phyloP scores from a whole-genome alignment of 2,329 filamentous ascomycete genomes.

The Pleochaeta shiraiana region DNA sequence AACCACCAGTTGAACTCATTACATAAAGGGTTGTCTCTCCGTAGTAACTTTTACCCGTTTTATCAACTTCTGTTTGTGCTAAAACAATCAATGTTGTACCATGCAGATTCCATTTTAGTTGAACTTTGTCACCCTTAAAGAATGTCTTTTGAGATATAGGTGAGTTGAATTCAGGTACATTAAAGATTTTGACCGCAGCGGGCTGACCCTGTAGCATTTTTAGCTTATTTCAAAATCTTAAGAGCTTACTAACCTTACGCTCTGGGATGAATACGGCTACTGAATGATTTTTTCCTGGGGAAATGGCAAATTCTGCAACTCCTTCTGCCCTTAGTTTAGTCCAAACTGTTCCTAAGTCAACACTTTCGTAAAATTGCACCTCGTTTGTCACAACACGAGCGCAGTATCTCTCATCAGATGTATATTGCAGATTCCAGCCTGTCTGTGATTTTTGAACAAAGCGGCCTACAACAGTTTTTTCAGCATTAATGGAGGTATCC shows the following conservation, averaged over 20 bases:
- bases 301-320: conserved; percentile 70
- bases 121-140: conserved; percentile 98
- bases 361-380: conserved; percentile 88
- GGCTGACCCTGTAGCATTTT: conserved; percentile 54
- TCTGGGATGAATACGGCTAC: conserved; percentile 92
- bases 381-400: conserved; percentile 91
- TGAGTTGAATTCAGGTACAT: conserved; percentile 63
- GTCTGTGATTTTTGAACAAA: conserved; percentile 95
- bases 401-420: conserved; percentile 78
- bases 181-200: conserved; percentile 82
- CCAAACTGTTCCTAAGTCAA: conserved; percentile 71
- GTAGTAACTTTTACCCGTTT: conserved; percentile 98
- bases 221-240: neutral
- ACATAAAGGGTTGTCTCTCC: conserved; percentile 96
- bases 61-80: conserved; percentile 94
- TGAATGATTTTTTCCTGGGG: conserved; percentile 73
- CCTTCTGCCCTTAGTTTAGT: conserved; percentile 90
- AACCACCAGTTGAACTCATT: conserved; percentile 72
- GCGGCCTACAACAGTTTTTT: conserved; percentile 57
- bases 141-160: conserved; percentile 96
- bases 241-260: conserved; percentile 46
- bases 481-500: conserved; percentile 34
- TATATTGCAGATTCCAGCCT: conserved; percentile 96
- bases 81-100: conserved; percentile 86
- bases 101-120: conserved; percentile 91